phyloP scores from a whole-genome alignment of 305 asterid genomes.

The Solanum chacoense region DNA sequence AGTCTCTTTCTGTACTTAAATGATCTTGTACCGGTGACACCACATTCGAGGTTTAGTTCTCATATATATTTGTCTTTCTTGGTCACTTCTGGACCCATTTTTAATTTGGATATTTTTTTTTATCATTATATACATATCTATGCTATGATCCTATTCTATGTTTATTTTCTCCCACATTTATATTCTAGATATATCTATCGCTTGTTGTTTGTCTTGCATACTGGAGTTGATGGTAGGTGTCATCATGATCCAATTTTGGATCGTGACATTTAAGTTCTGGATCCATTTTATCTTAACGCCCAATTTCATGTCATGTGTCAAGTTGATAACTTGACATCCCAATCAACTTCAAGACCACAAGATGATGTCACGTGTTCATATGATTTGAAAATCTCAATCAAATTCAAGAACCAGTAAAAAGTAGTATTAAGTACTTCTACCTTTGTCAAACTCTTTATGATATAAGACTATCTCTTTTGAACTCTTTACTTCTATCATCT shows the following conservation, averaged over 20 bases:
- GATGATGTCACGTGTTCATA: not conserved
- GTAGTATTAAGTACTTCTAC: not conserved
- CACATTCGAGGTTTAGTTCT: not conserved
- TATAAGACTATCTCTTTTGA: not conserved
- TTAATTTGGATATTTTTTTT: no score
- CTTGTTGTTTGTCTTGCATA: not conserved
- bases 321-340: not conserved
- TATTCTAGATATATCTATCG: not conserved
- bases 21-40: not conserved
- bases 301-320: not conserved
- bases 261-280: no score
- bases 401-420: not conserved
- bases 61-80: no score
- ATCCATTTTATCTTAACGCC: not conserved
- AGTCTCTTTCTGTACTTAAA: not conserved
- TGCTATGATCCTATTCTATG: not conserved
- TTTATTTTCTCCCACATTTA: not conserved
- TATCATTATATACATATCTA: no score
- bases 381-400: not conserved
- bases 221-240: not conserved
- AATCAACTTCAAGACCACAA: not conserved
- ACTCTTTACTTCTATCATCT: not conserved
- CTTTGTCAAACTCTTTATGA: not conserved
- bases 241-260: not conserved
- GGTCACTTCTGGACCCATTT: no score